Evolutionary conservation across 768 basidiomycete genomes (phyloP), one percentile per base, ranked within the genome.

Genomic region (Fistulinella prunicolor): DNA sequence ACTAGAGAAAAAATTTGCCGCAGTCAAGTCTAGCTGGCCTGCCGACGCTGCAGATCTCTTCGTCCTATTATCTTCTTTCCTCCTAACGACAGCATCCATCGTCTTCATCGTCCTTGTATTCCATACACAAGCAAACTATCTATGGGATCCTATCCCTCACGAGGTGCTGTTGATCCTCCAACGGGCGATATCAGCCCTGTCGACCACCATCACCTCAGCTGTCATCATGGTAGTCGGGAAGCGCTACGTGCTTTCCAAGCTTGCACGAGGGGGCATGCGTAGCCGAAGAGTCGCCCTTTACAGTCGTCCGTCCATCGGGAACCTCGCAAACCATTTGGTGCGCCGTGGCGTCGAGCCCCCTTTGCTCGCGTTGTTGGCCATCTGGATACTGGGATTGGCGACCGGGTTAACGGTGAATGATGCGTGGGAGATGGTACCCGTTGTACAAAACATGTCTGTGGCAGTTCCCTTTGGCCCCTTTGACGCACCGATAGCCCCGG

Each of bases 261-360:
- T 50, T 38, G 42, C 26, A 1, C 19, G 6, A 22, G 28, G 24
- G 22, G 26, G 48, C 13, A 29, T 53, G 6, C 44, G 14, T 9
- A 52, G 40, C 21, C 40, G 36, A 38, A 19, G 45, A 21, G 50
- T 47, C n/a, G 39, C 36, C 10, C 9, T 46, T 9, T 51, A 54
- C 41, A 42, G 28, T 19, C 38, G 32, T 16, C 38, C 42, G 10
- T 28, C 46, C 6, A 32, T 53, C 7, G 38, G 40, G 3, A 46
- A 32, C n/a, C 32, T 48, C 9, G 17, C 36, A 2, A 9, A 16
- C 5, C 16, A 36, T 16, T 16, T 32, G 22, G 23, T 34, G 5
- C 19, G 17, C 10, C 26, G 22, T 19, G 44, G 38, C 17, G n/a
- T 46, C 6, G 49, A 54, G 17, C 24, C 36, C 2, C 32, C 44